Evolutionary conservation across 1,284 basidiomycete genomes (phyloP).

Genomic region (Pseudozyma thailandica): DNA sequence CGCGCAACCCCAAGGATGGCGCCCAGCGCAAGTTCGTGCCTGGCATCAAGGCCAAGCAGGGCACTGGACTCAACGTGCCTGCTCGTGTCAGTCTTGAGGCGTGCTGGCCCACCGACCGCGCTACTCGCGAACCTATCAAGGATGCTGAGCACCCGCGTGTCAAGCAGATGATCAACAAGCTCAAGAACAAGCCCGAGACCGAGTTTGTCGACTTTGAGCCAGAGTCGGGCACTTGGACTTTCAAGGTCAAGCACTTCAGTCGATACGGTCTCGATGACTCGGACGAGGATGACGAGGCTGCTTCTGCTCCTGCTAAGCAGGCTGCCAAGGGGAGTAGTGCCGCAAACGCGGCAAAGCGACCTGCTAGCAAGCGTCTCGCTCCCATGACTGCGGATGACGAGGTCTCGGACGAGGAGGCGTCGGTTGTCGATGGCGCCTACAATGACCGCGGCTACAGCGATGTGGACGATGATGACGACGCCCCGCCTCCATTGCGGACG

Average conservation of each 20-base stretch:
- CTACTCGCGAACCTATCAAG: conserved; percentile 87
- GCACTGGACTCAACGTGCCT: conserved; percentile 87
- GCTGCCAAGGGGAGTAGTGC: conserved; percentile 20
- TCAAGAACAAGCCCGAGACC: conserved; percentile 86
- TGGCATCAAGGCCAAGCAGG: conserved; percentile 74
- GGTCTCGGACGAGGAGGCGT: conserved; percentile 18
- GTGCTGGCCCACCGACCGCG: conserved; percentile 91
- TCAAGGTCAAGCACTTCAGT: conserved; percentile 88
- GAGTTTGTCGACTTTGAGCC: conserved; percentile 85
- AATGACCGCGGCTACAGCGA: conserved; percentile 11
- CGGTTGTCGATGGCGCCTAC: conserved; percentile 12
- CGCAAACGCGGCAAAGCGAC: conserved; percentile 21
- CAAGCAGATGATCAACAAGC: conserved; percentile 81
- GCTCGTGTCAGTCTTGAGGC: conserved; percentile 82
- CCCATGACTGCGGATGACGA: conserved; percentile 23
- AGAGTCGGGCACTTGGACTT: conserved; percentile 87
- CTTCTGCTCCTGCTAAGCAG: conserved; percentile 15
- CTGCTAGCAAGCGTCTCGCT: conserved; percentile 39
- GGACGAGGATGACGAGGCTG: conserved; percentile 55
- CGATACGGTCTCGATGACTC: conserved; percentile 67
- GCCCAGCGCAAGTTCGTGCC: conserved; percentile 60
- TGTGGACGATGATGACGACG: conserved; percentile 45
- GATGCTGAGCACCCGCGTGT: conserved; percentile 78
- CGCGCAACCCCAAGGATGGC: conserved; percentile 61
- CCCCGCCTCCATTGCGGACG: conserved; percentile 42